Percentiles rank a stretch among this genome's conserved stretches.
phyloP scores from a whole-genome alignment of 257 asterid genomes.

The Ballota nigra region DNA sequence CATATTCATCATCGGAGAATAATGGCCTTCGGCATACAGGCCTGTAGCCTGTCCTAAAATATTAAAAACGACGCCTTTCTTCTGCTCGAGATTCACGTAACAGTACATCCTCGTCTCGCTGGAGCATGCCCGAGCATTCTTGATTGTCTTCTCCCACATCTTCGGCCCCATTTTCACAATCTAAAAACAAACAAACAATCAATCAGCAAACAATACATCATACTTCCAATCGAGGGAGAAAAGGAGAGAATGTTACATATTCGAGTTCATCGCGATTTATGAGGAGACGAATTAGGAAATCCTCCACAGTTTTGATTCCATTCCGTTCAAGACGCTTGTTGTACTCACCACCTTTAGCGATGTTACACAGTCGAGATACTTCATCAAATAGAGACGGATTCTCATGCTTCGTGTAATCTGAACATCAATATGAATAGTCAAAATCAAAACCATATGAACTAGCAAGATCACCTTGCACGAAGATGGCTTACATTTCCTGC shows the following conservation, averaged over 20 bases:
- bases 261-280: slow-evolving; percentile 39
- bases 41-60: slow-evolving; percentile 41
- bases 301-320: slow-evolving; percentile 41
- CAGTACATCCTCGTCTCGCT: slow-evolving; percentile 28
- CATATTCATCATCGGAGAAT: slow-evolving; percentile 16
- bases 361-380: slow-evolving; percentile 36
- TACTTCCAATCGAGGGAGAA: not conserved
- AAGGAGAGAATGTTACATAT: slow-evolving; percentile 32
- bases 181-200: too few relatives aligned
- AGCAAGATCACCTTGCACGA: not conserved
- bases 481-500: slow-evolving; percentile 35
- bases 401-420: slow-evolving; percentile 45
- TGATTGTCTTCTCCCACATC: slow-evolving; percentile 38
- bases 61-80: slow-evolving; percentile 37
- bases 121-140: slow-evolving; percentile 50
- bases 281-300: slow-evolving; percentile 46
- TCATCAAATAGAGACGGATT: slow-evolving; percentile 46
- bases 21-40: slow-evolving; percentile 16
- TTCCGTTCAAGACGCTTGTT: slow-evolving; percentile 25
- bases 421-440: slow-evolving; percentile 16
- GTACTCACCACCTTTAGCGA: slow-evolving; percentile 28
- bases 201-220: not conserved
- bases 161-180: slow-evolving; percentile 26
- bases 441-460: not conserved
- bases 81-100: slow-evolving; percentile 22